These are phyloP conservation scores for Mycosphaerelloides madeirae DNA, from an alignment of 2,329 filamentous ascomycete species.

Conservation along the genomic window DNA sequence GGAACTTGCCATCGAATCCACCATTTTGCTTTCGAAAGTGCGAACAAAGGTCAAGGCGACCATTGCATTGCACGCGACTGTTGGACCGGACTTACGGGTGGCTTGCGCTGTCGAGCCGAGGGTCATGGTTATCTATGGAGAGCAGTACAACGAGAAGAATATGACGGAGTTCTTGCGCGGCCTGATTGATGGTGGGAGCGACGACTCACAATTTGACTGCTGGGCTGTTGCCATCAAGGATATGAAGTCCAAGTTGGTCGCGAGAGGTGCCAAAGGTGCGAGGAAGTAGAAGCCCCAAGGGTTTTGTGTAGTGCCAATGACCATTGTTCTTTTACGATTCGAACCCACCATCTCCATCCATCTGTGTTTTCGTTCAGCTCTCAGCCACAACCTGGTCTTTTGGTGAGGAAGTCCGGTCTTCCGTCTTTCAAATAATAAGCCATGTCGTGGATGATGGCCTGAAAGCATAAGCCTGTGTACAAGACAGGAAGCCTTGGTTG, in stretches of 20 bases:
- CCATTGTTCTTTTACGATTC: background rate
- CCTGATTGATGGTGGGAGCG: conserved; percentile 42
- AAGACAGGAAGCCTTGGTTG: too few relatives aligned
- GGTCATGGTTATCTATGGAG: conserved; percentile 68
- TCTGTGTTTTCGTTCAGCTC: too few relatives aligned
- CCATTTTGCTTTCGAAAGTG: conserved; percentile 59
- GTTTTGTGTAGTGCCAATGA: background rate
- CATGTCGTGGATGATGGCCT: too few relatives aligned
- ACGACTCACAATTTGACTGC: conserved; percentile 27
- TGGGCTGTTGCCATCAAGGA: conserved; percentile 44
- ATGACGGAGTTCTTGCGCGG: conserved; percentile 65
- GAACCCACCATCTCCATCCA: background rate
- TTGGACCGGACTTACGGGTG: conserved; percentile 54
- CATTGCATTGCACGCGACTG: conserved; percentile 49
- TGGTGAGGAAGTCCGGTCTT: too few relatives aligned
- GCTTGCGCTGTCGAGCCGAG: conserved; percentile 36
- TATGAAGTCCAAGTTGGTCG: conserved; percentile 40
- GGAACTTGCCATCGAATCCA: conserved; percentile 57
- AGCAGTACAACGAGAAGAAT: conserved; percentile 69
- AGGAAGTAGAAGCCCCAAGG: too few relatives aligned
- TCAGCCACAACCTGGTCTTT: too few relatives aligned
- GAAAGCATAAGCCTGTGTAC: too few relatives aligned
- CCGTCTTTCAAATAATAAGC: too few relatives aligned
- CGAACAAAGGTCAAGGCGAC: conserved; percentile 64
- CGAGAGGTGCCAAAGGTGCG: conserved; percentile 41